Evolutionary conservation across 164 flowering plant genomes (phyloP).

Genomic region (Taxillus chinensis): DNA sequence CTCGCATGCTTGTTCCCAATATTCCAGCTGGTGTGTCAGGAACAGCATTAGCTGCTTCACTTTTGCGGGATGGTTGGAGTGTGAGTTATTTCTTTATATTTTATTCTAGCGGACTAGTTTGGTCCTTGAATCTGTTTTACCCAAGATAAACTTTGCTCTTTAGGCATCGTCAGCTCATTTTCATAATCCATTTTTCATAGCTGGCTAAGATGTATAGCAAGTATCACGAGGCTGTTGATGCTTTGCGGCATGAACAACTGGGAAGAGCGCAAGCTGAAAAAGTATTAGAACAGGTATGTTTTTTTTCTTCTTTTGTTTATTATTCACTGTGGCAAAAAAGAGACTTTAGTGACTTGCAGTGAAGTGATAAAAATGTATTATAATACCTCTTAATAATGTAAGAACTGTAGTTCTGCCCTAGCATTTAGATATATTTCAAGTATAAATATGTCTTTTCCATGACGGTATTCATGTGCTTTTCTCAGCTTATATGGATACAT

Average conservation of each 20-base stretch:
- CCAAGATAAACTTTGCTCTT: too few relatives aligned
- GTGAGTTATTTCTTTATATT: slow-evolving; percentile 31
- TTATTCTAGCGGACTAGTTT: too few relatives aligned
- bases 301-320: neutral
- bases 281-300: slow-evolving; percentile 58
- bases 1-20: slow-evolving; percentile 44
- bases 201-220: slow-evolving; percentile 87
- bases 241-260: slow-evolving; percentile 74
- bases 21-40: slow-evolving; percentile 81
- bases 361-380: too few relatives aligned
- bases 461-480: too few relatives aligned
- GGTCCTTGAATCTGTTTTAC: too few relatives aligned
- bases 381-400: too few relatives aligned
- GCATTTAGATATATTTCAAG: too few relatives aligned
- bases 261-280: slow-evolving; percentile 80
- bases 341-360: too few relatives aligned
- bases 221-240: slow-evolving; percentile 96
- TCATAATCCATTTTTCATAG: slow-evolving; percentile 19
- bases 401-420: too few relatives aligned
- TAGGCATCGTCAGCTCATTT: neutral
- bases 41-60: slow-evolving; percentile 95
- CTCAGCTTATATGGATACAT: too few relatives aligned
- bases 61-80: slow-evolving; percentile 98
- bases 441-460: too few relatives aligned
- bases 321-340: neutral